Percentiles rank a stretch among this genome's conserved stretches.
phyloP scores from a whole-genome alignment of 805 yeast genomes.

The Zygoascus bituminiphila region DNA sequence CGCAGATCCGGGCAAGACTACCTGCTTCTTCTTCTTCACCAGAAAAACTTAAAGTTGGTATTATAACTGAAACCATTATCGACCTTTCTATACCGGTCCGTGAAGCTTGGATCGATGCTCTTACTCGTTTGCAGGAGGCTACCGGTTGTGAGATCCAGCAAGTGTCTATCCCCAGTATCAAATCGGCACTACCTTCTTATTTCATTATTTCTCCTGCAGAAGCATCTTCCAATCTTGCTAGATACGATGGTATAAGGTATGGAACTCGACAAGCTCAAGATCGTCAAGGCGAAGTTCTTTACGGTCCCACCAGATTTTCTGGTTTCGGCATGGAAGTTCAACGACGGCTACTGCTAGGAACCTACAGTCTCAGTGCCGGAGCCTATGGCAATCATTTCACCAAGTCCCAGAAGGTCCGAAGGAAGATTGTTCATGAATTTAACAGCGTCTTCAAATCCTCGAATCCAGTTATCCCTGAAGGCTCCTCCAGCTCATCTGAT shows the following conservation, averaged over 20 bases:
- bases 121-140: slow-evolving; percentile 35
- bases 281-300: slow-evolving; percentile 23
- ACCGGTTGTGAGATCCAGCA: slow-evolving; percentile 48
- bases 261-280: slow-evolving; percentile 41
- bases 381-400: slow-evolving; percentile 64
- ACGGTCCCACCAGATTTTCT: slow-evolving; percentile 48
- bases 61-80: slow-evolving; percentile 59
- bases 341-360: slow-evolving; percentile 76
- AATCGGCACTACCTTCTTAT: slow-evolving; percentile 65
- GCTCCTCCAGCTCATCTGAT: slow-evolving; percentile 23
- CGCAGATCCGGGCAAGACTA: slow-evolving; percentile 14
- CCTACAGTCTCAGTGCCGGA: slow-evolving; percentile 72
- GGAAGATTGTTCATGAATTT: slow-evolving; percentile 54
- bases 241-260: slow-evolving; percentile 86
- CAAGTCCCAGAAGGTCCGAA: slow-evolving; percentile 64
- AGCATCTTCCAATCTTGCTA: slow-evolving; percentile 83
- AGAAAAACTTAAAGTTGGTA: slow-evolving; percentile 48
- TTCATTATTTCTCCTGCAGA: slow-evolving; percentile 88
- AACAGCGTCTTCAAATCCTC: slow-evolving; percentile 49
- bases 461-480: slow-evolving; percentile 33
- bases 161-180: slow-evolving; percentile 64
- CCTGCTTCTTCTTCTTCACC: background rate
- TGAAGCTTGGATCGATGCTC: slow-evolving; percentile 39
- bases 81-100: slow-evolving; percentile 44
- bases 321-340: slow-evolving; percentile 81